Evolutionary conservation across 2,329 filamentous ascomycete genomes (phyloP).

Genomic region (Dactylellina cionopaga): DNA sequence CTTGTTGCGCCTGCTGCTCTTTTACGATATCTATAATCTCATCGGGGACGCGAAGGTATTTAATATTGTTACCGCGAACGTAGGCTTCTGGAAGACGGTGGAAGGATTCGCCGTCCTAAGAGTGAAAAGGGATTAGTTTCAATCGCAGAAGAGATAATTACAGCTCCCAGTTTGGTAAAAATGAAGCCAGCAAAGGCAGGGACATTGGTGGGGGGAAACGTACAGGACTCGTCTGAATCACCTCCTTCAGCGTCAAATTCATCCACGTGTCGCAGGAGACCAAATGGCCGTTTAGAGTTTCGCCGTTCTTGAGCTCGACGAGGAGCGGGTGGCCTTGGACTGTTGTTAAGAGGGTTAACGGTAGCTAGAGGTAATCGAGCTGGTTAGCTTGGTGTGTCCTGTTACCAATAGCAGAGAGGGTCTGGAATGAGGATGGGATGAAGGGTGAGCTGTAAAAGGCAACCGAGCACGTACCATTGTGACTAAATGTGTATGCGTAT

Average conservation of each 20-base stretch:
- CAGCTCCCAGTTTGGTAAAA: not conserved
- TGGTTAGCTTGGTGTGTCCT: not conserved
- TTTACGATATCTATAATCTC: conserved; percentile 95
- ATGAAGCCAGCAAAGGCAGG: not conserved
- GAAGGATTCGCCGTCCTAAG: conserved; percentile 75
- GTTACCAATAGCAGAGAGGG: not conserved
- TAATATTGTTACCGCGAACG: conserved; percentile 98
- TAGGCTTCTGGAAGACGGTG: conserved; percentile 92
- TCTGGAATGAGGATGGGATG: not conserved
- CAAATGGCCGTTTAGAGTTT: conserved; percentile 95
- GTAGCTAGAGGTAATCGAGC: conserved; percentile 65
- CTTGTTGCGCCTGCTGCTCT: conserved; percentile 84
- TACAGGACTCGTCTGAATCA: conserved; percentile 91
- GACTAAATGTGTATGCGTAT: too few relatives aligned
- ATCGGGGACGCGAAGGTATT: conserved; percentile 94
- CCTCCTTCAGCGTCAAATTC: conserved; percentile 97
- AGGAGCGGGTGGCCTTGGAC: conserved; percentile 98
- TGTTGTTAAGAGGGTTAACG: conserved; percentile 86
- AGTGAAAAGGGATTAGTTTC: not conserved
- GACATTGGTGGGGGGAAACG: conserved; percentile 54
- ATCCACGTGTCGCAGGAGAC: conserved; percentile 99
- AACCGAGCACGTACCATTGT: too few relatives aligned
- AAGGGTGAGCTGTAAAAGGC: too few relatives aligned
- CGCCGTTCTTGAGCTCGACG: conserved; percentile 95
- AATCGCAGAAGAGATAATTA: not conserved